Base-by-base conservation (phyloP, 1,139 yeast species). In the Yamadazyma friedrichii region DNA sequence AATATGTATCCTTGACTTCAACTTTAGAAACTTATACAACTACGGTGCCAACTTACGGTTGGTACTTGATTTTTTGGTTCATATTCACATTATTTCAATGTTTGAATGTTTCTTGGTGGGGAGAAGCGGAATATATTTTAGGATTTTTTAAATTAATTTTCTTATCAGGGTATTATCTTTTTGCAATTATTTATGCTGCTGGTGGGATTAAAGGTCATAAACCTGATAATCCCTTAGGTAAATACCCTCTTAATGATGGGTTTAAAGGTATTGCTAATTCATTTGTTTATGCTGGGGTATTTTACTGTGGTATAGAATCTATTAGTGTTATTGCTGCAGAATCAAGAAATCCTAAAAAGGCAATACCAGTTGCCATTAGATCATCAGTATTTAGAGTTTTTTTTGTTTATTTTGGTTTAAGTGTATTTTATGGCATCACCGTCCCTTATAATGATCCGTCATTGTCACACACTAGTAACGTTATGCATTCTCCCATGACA, bases 261-360 rank as follows among this genome's bases (percentile, higher is more conserved):
- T 63, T 69, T 49, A 53, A 59, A 40, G 75, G 75, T 0, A 67
- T 68, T 46, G 67, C 68, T 29, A 56, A 55, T 15, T 59, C 66
- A 8, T 69, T 68, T 42, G 70, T 62, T 9, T 76, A 83, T 27
- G 84, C 88, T 2, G 72, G 84, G 13, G 81, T 79, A 54, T 82
- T 85, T 6, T 80, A 75, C 50, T 84, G 85, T 47, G 88, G 88
- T 32, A 73, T 82, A 4, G 88, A 82, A 55, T 67, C 79, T 12
- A 73, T 82, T 38, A 78, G 84, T n/a, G 65, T 82, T 44, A 80
- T 87, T 5, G 83, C 83, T 8, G 86, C 83, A 16, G 87, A 82
- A 57, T 75, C 82, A 26, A 65, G 66, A 48, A 78, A 79, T 53
- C 88, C 88, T 1, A 58, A 66, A 4, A 67, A 74, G 46, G 70